Evolutionary conservation across 2,329 filamentous ascomycete species (phyloP).

Genomic region (Alternaria alternata): DNA sequence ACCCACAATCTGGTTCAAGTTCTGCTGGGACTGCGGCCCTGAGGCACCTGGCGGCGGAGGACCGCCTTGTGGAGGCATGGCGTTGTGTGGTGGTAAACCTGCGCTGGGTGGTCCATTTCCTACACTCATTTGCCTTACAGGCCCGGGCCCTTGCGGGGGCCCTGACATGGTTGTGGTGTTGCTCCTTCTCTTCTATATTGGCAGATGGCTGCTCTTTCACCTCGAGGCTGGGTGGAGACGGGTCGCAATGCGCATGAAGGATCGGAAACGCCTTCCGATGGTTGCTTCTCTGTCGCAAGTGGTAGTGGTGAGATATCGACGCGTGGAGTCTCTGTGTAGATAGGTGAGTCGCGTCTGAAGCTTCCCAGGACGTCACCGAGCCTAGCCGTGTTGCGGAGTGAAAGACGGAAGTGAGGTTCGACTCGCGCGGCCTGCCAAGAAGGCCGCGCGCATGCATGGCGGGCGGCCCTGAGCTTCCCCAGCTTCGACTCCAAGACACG

Average conservation of each 20-base stretch:
- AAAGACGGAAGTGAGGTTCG: conserved; percentile 34
- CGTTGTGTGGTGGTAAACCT: conserved; percentile 50
- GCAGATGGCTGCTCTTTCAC: conserved; percentile 29
- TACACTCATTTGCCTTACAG: conserved; percentile 51
- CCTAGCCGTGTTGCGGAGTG: conserved; percentile 29
- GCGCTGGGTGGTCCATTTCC: conserved; percentile 54
- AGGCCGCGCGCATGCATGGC: conserved; percentile 13
- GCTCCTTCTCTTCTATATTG: conserved; percentile 31
- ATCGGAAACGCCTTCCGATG: conserved; percentile 1
- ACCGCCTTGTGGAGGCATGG: conserved; percentile 58
- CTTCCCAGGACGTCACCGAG: conserved; percentile 11
- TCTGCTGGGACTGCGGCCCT: conserved; percentile 78
- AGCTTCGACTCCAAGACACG: conserved; percentile 3
- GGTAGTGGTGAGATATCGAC: not conserved
- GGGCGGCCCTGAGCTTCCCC: conserved; percentile 11
- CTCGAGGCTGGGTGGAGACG: conserved; percentile 21
- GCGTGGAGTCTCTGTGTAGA: conserved; percentile 6
- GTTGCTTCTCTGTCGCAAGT: conserved; percentile 3
- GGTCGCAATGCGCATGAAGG: conserved; percentile 30
- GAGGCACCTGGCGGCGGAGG: conserved; percentile 58
- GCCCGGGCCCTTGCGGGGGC: conserved; percentile 47
- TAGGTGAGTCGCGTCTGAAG: conserved; percentile 9
- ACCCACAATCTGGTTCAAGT: conserved; percentile 94
- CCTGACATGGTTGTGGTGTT: conserved; percentile 44
- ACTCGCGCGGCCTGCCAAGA: conserved; percentile 30